Evolutionary conservation across 1,284 basidiomycete species (phyloP).

Genomic region (Ganoderma meredithae): DNA sequence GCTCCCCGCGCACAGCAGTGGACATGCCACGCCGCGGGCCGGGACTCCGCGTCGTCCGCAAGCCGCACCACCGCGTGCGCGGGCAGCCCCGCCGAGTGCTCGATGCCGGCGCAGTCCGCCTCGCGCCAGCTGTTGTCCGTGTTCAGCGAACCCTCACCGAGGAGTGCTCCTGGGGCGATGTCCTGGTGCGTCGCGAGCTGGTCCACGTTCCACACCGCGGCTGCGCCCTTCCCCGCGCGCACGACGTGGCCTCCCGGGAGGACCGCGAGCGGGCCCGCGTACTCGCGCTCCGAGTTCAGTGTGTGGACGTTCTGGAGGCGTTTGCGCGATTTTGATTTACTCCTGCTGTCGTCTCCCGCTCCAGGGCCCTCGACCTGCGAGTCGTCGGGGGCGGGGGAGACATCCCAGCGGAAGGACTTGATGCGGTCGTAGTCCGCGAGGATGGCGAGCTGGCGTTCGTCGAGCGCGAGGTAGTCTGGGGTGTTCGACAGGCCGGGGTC

Average conservation of each 20-base stretch:
- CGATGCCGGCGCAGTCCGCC: conserved; percentile 36
- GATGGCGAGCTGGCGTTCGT: conserved; percentile 35
- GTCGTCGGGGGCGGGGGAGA: not conserved
- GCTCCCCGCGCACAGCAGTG: not conserved
- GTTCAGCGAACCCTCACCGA: conserved; percentile 37
- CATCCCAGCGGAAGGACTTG: conserved; percentile 36
- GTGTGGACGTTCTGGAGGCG: conserved; percentile 38
- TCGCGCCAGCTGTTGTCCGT: conserved; percentile 40
- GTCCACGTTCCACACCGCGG: conserved; percentile 21
- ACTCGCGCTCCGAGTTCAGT: conserved; percentile 36
- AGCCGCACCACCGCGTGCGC: not conserved
- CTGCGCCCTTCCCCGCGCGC: conserved; percentile 42
- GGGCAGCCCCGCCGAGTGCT: conserved; percentile 34
- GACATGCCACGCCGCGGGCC: not conserved
- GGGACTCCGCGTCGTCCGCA: not conserved
- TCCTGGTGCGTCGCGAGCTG: not conserved
- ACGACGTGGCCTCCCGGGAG: conserved; percentile 39
- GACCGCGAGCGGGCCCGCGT: conserved; percentile 41
- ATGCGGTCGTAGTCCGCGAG: conserved; percentile 37
- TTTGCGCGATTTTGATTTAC: not conserved
- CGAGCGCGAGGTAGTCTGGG: conserved; percentile 19
- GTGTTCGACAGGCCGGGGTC: conserved; percentile 19
- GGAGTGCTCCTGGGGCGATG: conserved; percentile 12
- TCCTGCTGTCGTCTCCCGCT: not conserved
- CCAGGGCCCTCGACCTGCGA: not conserved